Base-by-base conservation (phyloP, 208 protist genomes). In the Wallacemonas collosoma region DNA sequence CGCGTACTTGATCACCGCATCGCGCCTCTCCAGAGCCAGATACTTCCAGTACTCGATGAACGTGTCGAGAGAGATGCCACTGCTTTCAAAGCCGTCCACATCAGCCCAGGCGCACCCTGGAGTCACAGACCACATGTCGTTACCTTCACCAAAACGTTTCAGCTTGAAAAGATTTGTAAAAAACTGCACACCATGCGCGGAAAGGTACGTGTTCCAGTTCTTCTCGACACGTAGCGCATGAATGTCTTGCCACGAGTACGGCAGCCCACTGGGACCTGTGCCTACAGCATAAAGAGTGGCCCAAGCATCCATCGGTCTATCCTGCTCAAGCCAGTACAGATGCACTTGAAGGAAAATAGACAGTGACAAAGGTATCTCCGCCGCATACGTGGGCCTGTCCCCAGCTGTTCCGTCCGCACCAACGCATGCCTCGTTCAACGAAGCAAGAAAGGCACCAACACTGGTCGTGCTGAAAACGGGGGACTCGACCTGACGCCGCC, bases 41-140 rank as follows among this genome's bases (percentile, higher is more conserved):
- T 93, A 94, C 71, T 94, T 94, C 90, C 93, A 97, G 61, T 89
- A 87, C 73, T 92, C 88, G 8, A 97, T 83, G 70, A 95, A 97
- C 54, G 73, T 78, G 58, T 89, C 86, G 45, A 93, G 58, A 36
- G 93, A 80, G 12, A 95, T 75, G 38, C 54, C 62, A 44, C 58
- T n/a, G 36, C 53, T 76, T 14, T 75, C 62, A 38, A 97, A 85
- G 11, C 93, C 89, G 50, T 78, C 78, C 1, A 94, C 65, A 64
- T 85, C 68, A 6, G 65, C 62, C 90, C 93, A 97, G 43, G 93
- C 89, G 64, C 88, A 93, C 38, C 89, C 93, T 6, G 93, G 93
- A 0, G 93, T 97, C 56, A 95, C 64, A 64, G 68, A 36, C 90
- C 93, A 97, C 44, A 97, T 85, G 51, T 91, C 74, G 12, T 17